A percentile compares a stretch with the other conserved stretches of the same genome.
These are phyloP conservation scores for Erodium texanum DNA, from an alignment of 441 rosid genomes.

Conservation along the genomic window DNA sequence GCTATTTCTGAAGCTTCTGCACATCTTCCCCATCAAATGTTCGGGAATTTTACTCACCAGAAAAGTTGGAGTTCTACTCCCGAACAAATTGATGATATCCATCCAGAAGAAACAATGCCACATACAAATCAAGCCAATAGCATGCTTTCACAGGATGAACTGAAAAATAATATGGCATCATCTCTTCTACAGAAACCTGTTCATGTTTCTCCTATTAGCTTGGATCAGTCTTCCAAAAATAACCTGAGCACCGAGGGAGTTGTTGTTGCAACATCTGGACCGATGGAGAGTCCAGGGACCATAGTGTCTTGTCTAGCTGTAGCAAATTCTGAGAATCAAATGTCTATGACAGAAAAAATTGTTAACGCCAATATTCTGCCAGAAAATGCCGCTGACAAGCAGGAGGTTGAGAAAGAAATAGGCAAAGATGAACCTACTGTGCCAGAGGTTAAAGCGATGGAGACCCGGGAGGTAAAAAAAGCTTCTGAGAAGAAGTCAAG, in stretches of 20 bases:
- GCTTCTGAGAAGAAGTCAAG: slow-evolving; percentile 75
- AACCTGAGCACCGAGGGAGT: slow-evolving; percentile 23
- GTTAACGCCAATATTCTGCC: slow-evolving; percentile 26
- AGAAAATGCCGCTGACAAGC: slow-evolving; percentile 22
- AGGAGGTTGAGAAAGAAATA: slow-evolving; percentile 29
- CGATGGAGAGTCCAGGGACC: slow-evolving; percentile 17
- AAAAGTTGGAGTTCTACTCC: slow-evolving; percentile 32
- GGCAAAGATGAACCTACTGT: slow-evolving; percentile 25
- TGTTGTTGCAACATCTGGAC: slow-evolving; percentile 13
- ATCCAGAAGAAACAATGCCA: slow-evolving; percentile 31
- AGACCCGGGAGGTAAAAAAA: slow-evolving; percentile 52
- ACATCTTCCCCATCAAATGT: slow-evolving; percentile 50
- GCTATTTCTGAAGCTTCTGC: slow-evolving; percentile 35
- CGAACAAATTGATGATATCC: slow-evolving; percentile 31
- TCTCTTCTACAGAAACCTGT: slow-evolving; percentile 27
- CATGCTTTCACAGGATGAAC: slow-evolving; percentile 27
- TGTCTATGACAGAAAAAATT: slow-evolving; percentile 18
- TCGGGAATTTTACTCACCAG: slow-evolving; percentile 35
- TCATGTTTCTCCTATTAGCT: slow-evolving; percentile 19
- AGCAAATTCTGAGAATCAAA: slow-evolving; percentile 29
- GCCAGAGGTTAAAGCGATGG: slow-evolving; percentile 39
- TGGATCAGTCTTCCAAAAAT: slow-evolving; percentile 29
- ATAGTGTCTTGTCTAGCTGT: slow-evolving; percentile 21
- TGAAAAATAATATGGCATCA: slow-evolving; percentile 23
- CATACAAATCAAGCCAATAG: slow-evolving; percentile 29